These are phyloP conservation scores for Salix koriyanagi DNA, from an alignment of 345 rosid genomes.

Conservation along the genomic window DNA sequence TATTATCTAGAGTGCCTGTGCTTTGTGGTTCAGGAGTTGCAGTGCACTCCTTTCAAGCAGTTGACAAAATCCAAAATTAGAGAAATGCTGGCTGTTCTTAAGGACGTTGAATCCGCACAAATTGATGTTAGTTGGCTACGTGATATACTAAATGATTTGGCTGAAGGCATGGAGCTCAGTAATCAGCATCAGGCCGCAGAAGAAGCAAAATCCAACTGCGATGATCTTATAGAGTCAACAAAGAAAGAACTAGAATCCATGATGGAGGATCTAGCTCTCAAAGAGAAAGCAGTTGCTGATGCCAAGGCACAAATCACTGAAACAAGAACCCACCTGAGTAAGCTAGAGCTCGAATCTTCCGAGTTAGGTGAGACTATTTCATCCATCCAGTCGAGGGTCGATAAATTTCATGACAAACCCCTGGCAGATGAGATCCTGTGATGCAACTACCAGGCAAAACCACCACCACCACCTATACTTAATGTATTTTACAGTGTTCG, in stretches of 20 bases:
- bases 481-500: not conserved
- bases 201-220: constrained; percentile 38
- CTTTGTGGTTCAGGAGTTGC: constrained; percentile 67
- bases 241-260: constrained; percentile 46
- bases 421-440: constrained; percentile 51
- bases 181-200: constrained; percentile 36
- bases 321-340: constrained; percentile 27
- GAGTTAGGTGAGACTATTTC: constrained; percentile 35
- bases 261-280: constrained; percentile 37
- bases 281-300: constrained; percentile 45
- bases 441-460: constrained; percentile 5
- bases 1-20: constrained; percentile 71
- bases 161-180: constrained; percentile 48
- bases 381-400: constrained; percentile 29
- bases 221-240: constrained; percentile 34
- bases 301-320: constrained; percentile 33
- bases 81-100: constrained; percentile 69
- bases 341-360: constrained; percentile 46
- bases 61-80: constrained; percentile 58
- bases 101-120: constrained; percentile 66
- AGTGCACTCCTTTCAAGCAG: constrained; percentile 44
- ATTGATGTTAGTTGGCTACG: constrained; percentile 68
- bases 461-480: not conserved
- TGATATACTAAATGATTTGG: constrained; percentile 43
- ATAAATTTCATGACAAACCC: constrained; percentile 48